These are phyloP conservation scores for Naegleria fowleri DNA, from an alignment of 208 protist species.

Conservation along the genomic window DNA sequence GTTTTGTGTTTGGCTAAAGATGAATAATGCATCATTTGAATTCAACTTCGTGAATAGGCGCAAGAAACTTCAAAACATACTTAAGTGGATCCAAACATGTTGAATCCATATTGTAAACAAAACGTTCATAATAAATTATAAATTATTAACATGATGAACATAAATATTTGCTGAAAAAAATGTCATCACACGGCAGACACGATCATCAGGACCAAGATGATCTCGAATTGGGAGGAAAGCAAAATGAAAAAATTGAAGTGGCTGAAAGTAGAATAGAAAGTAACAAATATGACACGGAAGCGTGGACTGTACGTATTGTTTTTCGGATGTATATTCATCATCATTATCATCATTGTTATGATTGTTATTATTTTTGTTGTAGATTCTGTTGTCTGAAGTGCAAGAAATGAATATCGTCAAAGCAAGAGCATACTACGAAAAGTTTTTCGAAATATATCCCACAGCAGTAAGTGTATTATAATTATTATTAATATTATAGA, in stretches of 20 bases:
- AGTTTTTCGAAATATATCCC: constrained; percentile 11
- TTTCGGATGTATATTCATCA: neutral
- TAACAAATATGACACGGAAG: constrained; percentile 20
- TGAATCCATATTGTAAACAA: too few relatives aligned
- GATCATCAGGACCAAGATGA: neutral
- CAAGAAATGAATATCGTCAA: neutral
- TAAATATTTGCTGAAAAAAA: too few relatives aligned
- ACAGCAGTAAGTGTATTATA: neutral
- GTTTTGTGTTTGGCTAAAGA: neutral
- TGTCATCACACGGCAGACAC: neutral
- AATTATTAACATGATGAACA: neutral
- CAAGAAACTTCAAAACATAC: too few relatives aligned
- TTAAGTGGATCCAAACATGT: too few relatives aligned
- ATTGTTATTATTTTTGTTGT: too few relatives aligned
- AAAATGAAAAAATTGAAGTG: neutral
- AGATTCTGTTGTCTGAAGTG: constrained; percentile 12
- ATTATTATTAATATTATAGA: neutral
- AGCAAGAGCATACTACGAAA: constrained; percentile 21
- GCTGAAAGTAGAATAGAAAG: neutral
- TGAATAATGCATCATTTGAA: too few relatives aligned
- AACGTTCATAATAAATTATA: neutral
- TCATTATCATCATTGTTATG: neutral
- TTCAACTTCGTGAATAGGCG: too few relatives aligned
- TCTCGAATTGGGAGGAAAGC: neutral
- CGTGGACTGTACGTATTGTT: neutral